Conservation (phyloP, 2,329 filamentous ascomycete genomes). For the Tolypocladium amazonense region DNA sequence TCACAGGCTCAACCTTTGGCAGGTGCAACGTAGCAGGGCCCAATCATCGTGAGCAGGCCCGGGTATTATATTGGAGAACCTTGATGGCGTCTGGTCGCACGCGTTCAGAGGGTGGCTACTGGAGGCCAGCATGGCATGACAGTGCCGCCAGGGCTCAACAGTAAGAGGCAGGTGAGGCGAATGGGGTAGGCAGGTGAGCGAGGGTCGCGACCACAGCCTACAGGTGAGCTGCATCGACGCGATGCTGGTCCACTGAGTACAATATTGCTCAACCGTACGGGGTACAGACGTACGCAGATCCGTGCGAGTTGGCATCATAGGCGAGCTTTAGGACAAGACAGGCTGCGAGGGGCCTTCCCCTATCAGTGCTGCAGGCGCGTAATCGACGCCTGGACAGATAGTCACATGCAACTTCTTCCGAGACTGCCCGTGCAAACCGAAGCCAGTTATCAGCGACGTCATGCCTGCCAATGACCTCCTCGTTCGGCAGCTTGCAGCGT, state of each 20-base stretch:
- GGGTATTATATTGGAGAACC: background rate
- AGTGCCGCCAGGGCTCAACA: background rate
- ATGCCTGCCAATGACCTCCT: background rate
- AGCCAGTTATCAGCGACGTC: background rate
- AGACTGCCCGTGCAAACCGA: background rate
- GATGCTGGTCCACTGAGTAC: background rate
- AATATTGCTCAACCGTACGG: no score
- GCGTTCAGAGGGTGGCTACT: background rate
- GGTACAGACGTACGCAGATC: background rate
- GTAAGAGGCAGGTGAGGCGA: background rate
- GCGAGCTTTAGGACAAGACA: background rate
- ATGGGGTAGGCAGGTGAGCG: background rate
- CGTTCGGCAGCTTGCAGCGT: background rate
- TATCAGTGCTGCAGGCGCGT: background rate
- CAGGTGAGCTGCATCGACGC: background rate
- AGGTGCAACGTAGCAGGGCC: background rate
- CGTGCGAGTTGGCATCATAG: background rate
- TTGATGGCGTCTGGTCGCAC: background rate
- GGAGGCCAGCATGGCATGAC: background rate
- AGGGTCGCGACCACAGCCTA: background rate
- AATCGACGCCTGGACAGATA: background rate
- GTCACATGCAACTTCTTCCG: background rate
- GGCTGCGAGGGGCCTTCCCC: background rate
- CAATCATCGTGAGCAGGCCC: background rate
- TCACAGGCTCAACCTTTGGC: background rate